Evolutionary conservation across 2,329 filamentous ascomycete species (phyloP), one percentile per base, ranked within the genome.

Genomic region (Alternaria gaisen): DNA sequence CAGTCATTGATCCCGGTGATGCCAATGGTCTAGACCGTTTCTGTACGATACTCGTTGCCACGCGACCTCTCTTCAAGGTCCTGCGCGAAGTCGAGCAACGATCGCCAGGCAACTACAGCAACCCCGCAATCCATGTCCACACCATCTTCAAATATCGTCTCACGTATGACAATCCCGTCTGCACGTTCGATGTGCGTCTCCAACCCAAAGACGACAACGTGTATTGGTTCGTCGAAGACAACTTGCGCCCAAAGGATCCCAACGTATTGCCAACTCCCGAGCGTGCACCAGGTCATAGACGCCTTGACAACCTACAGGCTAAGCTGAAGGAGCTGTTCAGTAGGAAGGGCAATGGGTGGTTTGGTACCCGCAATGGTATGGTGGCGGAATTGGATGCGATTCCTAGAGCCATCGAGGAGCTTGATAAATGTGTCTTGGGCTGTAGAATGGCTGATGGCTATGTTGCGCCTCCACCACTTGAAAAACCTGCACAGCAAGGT

Each of bases 51-150:
- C 81, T 92, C 11, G 69, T 84, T 69, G 68, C 85, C 82, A 77
- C 91, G 7, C 83, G 93, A 5, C 88, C 90, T 0, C 79, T 92
- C n/a, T 80, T 92, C 18, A 83, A 82, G 48, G 86, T 84, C 1
- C 78, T 94, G 2, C 84, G 88, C 61, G 79, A 80, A 36, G 83
- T 94, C 22, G 88, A 91, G 66, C 78, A 79, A 18, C 77, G 80
- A 2, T 89, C 53, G 6, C 61, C 68, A 8, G 70, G 64, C 8
- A 73, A 72, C 38, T 24, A 65, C 16, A 57, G 61, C 26, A 73
- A 76, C 26, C 77, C 77, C 3, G 65, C 69, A 5, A 61, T 82
- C 5, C 77, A 79, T 41, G 55, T 73, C 6, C 78, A 79, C 42
- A 64, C 69, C 14, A 58, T 79, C 7, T 70, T 76, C 32, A 74